Evolutionary conservation across 768 basidiomycete genomes (phyloP).

Genomic region (Auricularia auricula-judae): DNA sequence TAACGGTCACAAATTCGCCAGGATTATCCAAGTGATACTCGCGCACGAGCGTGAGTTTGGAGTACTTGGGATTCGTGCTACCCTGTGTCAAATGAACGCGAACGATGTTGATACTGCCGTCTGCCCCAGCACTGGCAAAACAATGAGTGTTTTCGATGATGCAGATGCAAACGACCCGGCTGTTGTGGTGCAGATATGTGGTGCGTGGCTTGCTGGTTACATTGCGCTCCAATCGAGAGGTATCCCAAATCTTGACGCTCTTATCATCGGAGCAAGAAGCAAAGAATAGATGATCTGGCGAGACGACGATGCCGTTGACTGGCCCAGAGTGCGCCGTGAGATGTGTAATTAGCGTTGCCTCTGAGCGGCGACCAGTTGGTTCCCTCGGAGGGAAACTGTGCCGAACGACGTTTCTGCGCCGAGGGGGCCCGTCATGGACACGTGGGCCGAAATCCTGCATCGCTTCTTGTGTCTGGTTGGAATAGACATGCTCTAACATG

Average conservation of each 20-base stretch:
- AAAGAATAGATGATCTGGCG: constrained; percentile 89
- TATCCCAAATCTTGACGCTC: constrained; percentile 33
- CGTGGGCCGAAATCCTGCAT: constrained; percentile 88
- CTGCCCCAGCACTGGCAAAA: constrained; percentile 45
- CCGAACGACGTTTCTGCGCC: constrained; percentile 63
- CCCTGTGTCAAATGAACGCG: constrained; percentile 64
- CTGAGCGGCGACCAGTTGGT: constrained; percentile 44
- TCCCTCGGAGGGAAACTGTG: constrained; percentile 62
- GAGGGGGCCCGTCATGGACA: constrained; percentile 69
- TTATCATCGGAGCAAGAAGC: constrained; percentile 30
- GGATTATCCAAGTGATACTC: constrained; percentile 63
- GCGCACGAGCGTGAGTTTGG: constrained; percentile 66
- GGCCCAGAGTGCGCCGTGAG: constrained; percentile 73
- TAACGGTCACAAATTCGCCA: constrained; percentile 75
- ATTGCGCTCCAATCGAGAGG: constrained; percentile 86
- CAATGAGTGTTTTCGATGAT: constrained; percentile 81
- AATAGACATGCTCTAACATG: constrained; percentile 79
- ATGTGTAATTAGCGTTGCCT: constrained; percentile 76
- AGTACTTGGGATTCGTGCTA: constrained; percentile 71
- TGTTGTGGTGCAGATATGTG: constrained; percentile 38
- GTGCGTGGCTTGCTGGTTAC: constrained; percentile 64
- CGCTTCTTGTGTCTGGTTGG: constrained; percentile 57
- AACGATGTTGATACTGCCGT: constrained; percentile 38
- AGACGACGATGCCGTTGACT: constrained; percentile 71
- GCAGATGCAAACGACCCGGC: constrained; percentile 57